phyloP scores from a whole-genome alignment of 164 flowering plant genomes.

The Pachysandra terminalis region DNA sequence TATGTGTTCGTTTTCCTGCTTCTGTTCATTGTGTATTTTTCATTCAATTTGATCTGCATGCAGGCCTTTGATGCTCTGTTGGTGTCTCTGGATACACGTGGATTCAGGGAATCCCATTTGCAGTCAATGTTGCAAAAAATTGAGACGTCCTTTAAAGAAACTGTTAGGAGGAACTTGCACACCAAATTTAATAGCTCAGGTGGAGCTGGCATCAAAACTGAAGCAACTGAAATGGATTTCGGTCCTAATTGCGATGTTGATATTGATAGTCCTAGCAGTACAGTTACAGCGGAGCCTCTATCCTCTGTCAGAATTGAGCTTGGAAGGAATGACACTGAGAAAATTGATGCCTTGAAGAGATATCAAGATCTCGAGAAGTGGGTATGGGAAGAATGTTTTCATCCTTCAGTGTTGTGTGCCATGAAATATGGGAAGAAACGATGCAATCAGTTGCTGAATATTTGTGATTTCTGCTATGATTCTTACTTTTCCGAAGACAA shows the following conservation, averaged over 20 bases:
- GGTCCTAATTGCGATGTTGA: slow-evolving; percentile 27
- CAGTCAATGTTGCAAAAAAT: slow-evolving; percentile 67
- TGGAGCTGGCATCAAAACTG: slow-evolving; percentile 22
- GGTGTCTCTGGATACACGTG: slow-evolving; percentile 74
- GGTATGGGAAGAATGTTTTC: slow-evolving; percentile 74
- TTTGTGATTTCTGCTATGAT: slow-evolving; percentile 53
- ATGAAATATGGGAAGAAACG: slow-evolving; percentile 61
- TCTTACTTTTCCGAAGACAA: slow-evolving; percentile 38
- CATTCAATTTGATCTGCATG: background rate
- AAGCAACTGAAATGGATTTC: slow-evolving; percentile 27
- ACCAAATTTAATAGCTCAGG: slow-evolving; percentile 3
- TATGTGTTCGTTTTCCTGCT: slow-evolving; percentile 1
- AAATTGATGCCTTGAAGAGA: slow-evolving; percentile 41
- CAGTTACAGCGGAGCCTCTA: slow-evolving; percentile 39
- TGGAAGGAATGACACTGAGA: slow-evolving; percentile 52
- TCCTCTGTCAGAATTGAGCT: slow-evolving; percentile 56
- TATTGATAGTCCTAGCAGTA: slow-evolving; percentile 48
- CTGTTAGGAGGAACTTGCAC: slow-evolving; percentile 33
- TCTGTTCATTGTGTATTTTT: background rate
- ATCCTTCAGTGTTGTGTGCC: slow-evolving; percentile 50
- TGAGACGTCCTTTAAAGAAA: slow-evolving; percentile 61
- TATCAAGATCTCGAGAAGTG: slow-evolving; percentile 67
- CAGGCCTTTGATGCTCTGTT: slow-evolving; percentile 82
- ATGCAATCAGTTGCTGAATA: slow-evolving; percentile 36
- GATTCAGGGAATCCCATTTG: slow-evolving; percentile 75